These are phyloP conservation scores for Penicillium daleae DNA, from an alignment of 495 filamentous ascomycete genomes.

Conservation along the genomic window DNA sequence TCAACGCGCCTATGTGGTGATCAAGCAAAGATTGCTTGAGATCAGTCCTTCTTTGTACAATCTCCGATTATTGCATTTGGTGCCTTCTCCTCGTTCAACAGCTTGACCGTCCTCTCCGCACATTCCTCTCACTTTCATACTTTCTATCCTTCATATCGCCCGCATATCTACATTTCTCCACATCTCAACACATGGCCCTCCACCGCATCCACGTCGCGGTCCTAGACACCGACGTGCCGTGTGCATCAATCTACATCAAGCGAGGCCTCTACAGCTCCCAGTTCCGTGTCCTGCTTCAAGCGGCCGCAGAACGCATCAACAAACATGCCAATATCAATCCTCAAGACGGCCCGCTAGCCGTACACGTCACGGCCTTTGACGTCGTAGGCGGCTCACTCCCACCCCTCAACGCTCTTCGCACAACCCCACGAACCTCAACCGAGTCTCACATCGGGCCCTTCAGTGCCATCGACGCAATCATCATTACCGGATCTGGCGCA, in stretches of 20 bases:
- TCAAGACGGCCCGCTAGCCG: constrained; percentile 19
- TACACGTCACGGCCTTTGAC: constrained; percentile 46
- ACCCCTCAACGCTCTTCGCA: constrained; percentile 32
- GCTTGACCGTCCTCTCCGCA: not conserved
- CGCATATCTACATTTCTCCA: not conserved
- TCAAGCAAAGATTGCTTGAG: not conserved
- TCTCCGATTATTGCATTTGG: not conserved
- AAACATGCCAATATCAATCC: constrained; percentile 13
- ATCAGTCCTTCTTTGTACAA: not conserved
- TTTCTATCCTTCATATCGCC: not conserved
- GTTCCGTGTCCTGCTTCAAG: constrained; percentile 40
- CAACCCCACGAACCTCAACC: constrained; percentile 9
- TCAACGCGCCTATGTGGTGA: not conserved
- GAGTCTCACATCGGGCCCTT: constrained; percentile 19
- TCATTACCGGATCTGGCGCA: constrained; percentile 44
- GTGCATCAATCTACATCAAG: constrained; percentile 37
- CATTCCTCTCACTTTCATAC: not conserved
- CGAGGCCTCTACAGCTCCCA: constrained; percentile 46
- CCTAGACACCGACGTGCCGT: constrained; percentile 46
- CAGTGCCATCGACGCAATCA: constrained; percentile 40
- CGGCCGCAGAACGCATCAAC: constrained; percentile 37
- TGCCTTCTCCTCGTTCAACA: not conserved
- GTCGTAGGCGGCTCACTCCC: constrained; percentile 40
- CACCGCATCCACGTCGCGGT: constrained; percentile 45
- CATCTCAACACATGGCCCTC: constrained; percentile 17